Evolutionary conservation across 495 filamentous ascomycete species (phyloP).

Genomic region (Echria macrotheca): DNA sequence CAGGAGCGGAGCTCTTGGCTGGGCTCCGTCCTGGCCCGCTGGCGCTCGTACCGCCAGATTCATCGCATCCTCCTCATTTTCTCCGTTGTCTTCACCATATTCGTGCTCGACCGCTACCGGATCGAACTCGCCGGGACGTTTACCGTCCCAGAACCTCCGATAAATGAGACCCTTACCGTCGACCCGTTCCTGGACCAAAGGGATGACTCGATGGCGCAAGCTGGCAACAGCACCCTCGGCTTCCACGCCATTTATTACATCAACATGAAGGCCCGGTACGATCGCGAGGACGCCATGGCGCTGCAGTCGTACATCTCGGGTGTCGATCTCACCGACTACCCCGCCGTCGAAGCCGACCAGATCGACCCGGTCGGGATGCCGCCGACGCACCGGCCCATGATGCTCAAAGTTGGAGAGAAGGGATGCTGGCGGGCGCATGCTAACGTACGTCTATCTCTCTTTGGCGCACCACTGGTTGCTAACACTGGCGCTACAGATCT

Average conservation of each 20-base stretch:
- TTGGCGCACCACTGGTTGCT: too few species aligned
- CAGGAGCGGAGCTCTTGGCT: background rate
- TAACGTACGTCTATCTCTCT: slow-evolving; percentile 8
- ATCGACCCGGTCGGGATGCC: slow-evolving; percentile 21
- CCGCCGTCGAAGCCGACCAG: slow-evolving; percentile 18
- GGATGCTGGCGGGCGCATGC: slow-evolving; percentile 21
- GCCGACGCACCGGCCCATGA: slow-evolving; percentile 14
- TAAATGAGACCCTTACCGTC: background rate
- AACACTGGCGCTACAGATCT: slow-evolving; percentile 7
- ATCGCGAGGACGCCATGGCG: slow-evolving; percentile 19
- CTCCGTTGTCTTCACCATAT: slow-evolving; percentile 7
- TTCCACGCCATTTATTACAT: slow-evolving; percentile 19
- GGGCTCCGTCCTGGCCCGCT: slow-evolving; percentile 4
- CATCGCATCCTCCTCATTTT: slow-evolving; percentile 10
- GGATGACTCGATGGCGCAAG: slow-evolving; percentile 7
- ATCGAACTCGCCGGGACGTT: slow-evolving; percentile 2
- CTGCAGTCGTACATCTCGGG: slow-evolving; percentile 21
- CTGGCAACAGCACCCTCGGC: slow-evolving; percentile 20
- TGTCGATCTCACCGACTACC: slow-evolving; percentile 13
- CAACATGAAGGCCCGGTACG: slow-evolving; percentile 21
- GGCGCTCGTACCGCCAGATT: slow-evolving; percentile 16
- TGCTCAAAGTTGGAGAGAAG: slow-evolving; percentile 12
- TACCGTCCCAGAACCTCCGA: background rate
- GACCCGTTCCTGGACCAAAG: background rate
- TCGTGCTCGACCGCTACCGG: slow-evolving; percentile 13